A percentile compares a stretch with the other conserved stretches of the same genome.
Evolutionary conservation across 345 rosid genomes (phyloP).

Genomic region (Reutealis trisperma): DNA sequence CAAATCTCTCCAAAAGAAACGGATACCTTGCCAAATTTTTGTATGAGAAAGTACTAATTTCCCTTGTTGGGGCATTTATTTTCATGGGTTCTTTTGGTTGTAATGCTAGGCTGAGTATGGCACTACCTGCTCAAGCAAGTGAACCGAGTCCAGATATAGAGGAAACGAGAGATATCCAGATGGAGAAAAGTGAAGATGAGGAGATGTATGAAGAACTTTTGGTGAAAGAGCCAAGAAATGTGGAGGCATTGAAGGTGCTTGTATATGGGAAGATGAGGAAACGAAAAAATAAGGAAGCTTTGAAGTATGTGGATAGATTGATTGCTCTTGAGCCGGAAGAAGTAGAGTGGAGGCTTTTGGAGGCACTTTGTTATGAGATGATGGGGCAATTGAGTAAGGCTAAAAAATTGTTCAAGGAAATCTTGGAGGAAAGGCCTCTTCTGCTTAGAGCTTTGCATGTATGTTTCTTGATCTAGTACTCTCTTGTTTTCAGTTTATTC

Average conservation of each 20-base stretch:
- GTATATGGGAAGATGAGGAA: conserved; percentile 78
- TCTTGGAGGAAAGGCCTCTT: conserved; percentile 71
- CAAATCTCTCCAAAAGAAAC: conserved; percentile 24
- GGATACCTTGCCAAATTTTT: conserved; percentile 20
- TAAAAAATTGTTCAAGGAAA: conserved; percentile 60
- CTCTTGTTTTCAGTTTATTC: not conserved
- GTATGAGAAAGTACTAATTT: conserved; percentile 42
- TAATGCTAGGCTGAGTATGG: conserved; percentile 45
- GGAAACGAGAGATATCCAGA: conserved; percentile 35
- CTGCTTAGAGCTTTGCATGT: conserved; percentile 90
- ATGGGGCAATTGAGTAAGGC: conserved; percentile 71
- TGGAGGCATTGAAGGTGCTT: conserved; percentile 71
- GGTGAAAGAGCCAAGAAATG: conserved; percentile 66
- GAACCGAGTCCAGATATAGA: conserved; percentile 23
- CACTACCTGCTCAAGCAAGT: conserved; percentile 37
- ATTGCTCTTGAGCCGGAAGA: conserved; percentile 63
- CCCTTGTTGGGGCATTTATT: conserved; percentile 59
- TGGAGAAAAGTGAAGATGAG: conserved; percentile 46
- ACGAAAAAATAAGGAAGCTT: conserved; percentile 63
- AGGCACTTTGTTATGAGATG: conserved; percentile 82
- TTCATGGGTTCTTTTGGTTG: conserved; percentile 47
- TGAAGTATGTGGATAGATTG: conserved; percentile 61
- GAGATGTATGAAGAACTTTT: conserved; percentile 60
- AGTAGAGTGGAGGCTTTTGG: conserved; percentile 88
- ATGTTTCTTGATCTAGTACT: conserved; percentile 28